Evolutionary conservation across 202 grass and related monocot species (phyloP).

Genomic region (Carex arenaria): DNA sequence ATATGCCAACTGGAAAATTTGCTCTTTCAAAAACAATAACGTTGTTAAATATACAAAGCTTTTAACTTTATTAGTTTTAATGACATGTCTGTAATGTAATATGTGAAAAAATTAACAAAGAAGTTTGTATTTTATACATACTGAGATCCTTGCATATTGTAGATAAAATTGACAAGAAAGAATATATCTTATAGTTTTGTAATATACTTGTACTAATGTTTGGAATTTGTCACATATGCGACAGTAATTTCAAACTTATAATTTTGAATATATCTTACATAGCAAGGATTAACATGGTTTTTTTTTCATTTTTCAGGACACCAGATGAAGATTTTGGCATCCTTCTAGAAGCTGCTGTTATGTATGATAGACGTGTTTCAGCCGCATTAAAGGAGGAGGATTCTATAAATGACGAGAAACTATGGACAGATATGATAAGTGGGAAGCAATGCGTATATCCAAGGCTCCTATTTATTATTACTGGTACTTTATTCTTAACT

Average conservation of each 20-base stretch:
- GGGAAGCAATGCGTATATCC: slow-evolving; percentile 56
- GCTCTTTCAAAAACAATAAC: neutral
- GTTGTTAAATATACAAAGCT: neutral
- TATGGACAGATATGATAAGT: slow-evolving; percentile 71
- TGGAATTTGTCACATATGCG: neutral
- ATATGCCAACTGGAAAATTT: neutral
- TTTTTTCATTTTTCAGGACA: slow-evolving; percentile 58
- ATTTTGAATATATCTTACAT: neutral
- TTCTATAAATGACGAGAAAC: slow-evolving; percentile 63
- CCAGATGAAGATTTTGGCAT: slow-evolving; percentile 95
- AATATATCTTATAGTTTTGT: neutral
- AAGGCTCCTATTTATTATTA: slow-evolving; percentile 83
- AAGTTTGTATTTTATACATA: neutral
- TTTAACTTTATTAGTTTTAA: neutral
- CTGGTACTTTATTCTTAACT: slow-evolving; percentile 52
- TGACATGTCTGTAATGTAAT: neutral
- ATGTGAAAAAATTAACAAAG: neutral
- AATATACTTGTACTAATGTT: neutral
- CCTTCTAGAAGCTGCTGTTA: slow-evolving; percentile 90
- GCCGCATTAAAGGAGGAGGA: slow-evolving; percentile 73
- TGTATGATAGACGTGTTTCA: slow-evolving; percentile 90
- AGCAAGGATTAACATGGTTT: neutral
- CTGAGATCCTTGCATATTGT: neutral
- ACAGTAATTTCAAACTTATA: neutral
- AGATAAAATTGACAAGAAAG: neutral